Conservation (phyloP, 2,329 filamentous ascomycete genomes). For the Diaporthe citrichinensis region DNA sequence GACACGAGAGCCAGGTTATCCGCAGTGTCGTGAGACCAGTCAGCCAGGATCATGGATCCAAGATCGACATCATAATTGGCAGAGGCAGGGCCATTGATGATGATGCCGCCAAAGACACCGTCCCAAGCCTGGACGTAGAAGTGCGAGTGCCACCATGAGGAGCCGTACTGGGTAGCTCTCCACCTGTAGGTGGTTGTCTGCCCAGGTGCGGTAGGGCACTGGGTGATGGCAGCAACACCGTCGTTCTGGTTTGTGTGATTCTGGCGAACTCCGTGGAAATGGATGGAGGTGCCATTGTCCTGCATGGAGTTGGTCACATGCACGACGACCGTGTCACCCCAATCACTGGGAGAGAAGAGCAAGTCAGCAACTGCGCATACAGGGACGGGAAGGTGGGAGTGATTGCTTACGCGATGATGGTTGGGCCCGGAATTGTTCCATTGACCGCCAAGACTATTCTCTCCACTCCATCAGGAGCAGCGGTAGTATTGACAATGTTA, state of each 20-base stretch:
- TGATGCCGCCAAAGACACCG: constrained; percentile 71
- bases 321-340: constrained; percentile 54
- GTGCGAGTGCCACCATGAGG: constrained; percentile 74
- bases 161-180: constrained; percentile 67
- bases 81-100: constrained; percentile 72
- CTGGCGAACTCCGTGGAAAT: constrained; percentile 58
- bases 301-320: constrained; percentile 53
- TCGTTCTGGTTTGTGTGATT: constrained; percentile 53
- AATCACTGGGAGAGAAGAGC: constrained; percentile 48
- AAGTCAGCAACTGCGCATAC: constrained; percentile 50
- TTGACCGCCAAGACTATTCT: constrained; percentile 56
- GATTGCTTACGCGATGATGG: constrained; percentile 50
- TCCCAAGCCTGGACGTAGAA: constrained; percentile 64
- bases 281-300: constrained; percentile 55
- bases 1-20: constrained; percentile 53
- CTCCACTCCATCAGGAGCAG: constrained; percentile 56
- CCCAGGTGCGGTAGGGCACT: constrained; percentile 66
- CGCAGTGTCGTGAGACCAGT: constrained; percentile 67
- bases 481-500: constrained; percentile 47
- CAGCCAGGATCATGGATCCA: constrained; percentile 68
- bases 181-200: constrained; percentile 69
- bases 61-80: constrained; percentile 74
- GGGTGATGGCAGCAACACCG: constrained; percentile 57
- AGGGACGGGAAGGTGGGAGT: constrained; percentile 48
- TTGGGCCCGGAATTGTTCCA: constrained; percentile 37